Evolutionary conservation across 2,329 filamentous ascomycete genomes (phyloP).

Genomic region (Aspergillus sp.): DNA sequence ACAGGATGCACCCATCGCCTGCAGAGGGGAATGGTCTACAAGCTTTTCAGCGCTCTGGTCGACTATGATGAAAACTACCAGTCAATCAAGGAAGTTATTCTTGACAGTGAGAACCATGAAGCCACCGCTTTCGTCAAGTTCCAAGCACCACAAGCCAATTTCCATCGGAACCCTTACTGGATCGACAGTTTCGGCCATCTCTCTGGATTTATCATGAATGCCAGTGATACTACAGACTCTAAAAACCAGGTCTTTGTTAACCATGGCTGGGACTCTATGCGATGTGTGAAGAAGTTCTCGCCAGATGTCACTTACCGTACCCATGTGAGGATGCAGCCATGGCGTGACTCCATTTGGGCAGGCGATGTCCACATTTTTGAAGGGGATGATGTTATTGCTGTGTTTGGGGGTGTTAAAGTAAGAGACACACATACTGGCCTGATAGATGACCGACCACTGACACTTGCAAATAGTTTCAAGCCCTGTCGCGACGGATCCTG

Average conservation of each 20-base stretch:
- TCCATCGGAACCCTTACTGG: constrained; percentile 60
- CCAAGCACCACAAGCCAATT: constrained; percentile 56
- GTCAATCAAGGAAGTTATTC: constrained; percentile 59
- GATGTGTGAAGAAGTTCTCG: constrained; percentile 54
- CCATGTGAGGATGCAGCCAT: constrained; percentile 61
- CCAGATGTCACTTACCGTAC: constrained; percentile 56
- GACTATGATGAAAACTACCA: constrained; percentile 58
- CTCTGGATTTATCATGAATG: constrained; percentile 62
- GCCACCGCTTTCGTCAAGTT: constrained; percentile 57
- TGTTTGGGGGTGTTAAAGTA: constrained; percentile 49
- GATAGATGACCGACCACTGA: constrained; percentile 10
- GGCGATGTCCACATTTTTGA: constrained; percentile 63
- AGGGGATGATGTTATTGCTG: constrained; percentile 58
- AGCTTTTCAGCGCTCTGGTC: constrained; percentile 63
- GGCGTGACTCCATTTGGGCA: constrained; percentile 53
- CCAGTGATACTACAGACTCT: constrained; percentile 59
- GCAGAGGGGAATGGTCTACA: constrained; percentile 75
- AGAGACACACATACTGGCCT: not conserved
- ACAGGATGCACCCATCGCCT: constrained; percentile 70
- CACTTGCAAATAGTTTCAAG: constrained; percentile 38
- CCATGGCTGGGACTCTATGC: constrained; percentile 63
- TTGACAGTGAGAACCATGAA: constrained; percentile 57
- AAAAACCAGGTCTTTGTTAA: constrained; percentile 63
- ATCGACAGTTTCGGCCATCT: constrained; percentile 60
- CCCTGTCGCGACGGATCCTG: constrained; percentile 40